phyloP scores from a whole-genome alignment of 495 filamentous ascomycete genomes.

The Niebla homalea region DNA sequence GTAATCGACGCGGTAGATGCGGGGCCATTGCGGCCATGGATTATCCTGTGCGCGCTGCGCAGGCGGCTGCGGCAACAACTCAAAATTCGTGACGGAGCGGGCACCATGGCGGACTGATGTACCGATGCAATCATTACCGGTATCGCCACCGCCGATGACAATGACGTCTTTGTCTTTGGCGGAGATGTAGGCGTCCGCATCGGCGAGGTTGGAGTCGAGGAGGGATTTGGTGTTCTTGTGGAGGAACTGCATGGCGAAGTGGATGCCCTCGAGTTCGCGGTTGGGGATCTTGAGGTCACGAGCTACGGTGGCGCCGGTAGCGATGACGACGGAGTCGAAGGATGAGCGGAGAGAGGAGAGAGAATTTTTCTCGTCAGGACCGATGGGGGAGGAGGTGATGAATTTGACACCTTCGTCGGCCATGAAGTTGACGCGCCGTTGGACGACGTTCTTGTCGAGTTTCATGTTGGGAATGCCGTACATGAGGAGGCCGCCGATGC shows the following conservation, averaged over 20 bases:
- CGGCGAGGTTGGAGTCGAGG: conserved; percentile 78
- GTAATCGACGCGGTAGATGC: conserved; percentile 97
- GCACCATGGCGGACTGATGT: conserved; percentile 96
- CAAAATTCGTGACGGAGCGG: conserved; percentile 94
- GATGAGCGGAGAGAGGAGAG: conserved; percentile 61
- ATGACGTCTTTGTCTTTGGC: conserved; percentile 95
- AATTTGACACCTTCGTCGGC: conserved; percentile 80
- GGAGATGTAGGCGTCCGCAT: conserved; percentile 75
- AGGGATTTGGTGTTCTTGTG: conserved; percentile 98
- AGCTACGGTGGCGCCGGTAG: conserved; percentile 94
- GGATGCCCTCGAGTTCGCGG: conserved; percentile 83
- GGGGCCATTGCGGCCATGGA: conserved; percentile 98
- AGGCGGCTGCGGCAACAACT: conserved; percentile 89
- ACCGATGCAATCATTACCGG: conserved; percentile 98
- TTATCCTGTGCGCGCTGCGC: conserved; percentile 91
- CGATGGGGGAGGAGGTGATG: conserved; percentile 62
- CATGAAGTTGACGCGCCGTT: conserved; percentile 95
- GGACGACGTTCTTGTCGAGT: conserved; percentile 95
- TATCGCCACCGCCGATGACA: conserved; percentile 97
- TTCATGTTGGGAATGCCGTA: conserved; percentile 99
- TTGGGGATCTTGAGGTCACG: conserved; percentile 89
- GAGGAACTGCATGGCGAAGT: conserved; percentile 98
- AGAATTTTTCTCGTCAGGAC: conserved; percentile 56
- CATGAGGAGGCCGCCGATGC: conserved; percentile 91
- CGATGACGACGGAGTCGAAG: conserved; percentile 83